Evolutionary conservation across 805 yeast genomes (phyloP).

Genomic region (Candida xiaguanensis): DNA sequence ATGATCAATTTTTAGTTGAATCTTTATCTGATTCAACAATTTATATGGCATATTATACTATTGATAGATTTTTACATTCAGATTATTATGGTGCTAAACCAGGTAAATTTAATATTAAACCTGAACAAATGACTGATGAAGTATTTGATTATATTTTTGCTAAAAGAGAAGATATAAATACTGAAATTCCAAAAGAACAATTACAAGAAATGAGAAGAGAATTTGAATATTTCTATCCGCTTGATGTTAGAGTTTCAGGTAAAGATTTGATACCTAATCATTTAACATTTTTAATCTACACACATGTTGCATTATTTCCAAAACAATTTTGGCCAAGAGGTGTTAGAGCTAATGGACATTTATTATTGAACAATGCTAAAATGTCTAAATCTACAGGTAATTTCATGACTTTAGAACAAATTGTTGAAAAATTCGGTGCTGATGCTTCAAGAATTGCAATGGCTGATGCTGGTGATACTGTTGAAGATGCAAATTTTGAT

Average conservation of each 20-base stretch:
- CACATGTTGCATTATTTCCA: constrained; percentile 91
- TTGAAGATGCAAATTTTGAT: constrained; percentile 97
- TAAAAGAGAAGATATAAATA: constrained; percentile 55
- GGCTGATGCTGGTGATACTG: constrained; percentile 97
- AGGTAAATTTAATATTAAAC: constrained; percentile 71
- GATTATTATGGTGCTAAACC: constrained; percentile 77
- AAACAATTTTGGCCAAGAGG: constrained; percentile 91
- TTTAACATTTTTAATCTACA: constrained; percentile 90
- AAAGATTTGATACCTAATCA: constrained; percentile 97
- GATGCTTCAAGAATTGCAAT: constrained; percentile 96
- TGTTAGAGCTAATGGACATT: constrained; percentile 92
- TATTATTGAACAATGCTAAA: constrained; percentile 91
- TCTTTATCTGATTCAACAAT: constrained; percentile 94
- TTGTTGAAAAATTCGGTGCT: constrained; percentile 88
- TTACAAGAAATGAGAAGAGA: constrained; percentile 81
- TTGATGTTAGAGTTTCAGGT: constrained; percentile 89
- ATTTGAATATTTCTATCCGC: constrained; percentile 94
- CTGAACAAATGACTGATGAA: constrained; percentile 87
- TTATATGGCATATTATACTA: constrained; percentile 92
- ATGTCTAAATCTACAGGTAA: constrained; percentile 98
- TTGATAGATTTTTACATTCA: constrained; percentile 77
- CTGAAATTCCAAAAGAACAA: constrained; percentile 62
- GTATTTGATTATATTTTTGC: constrained; percentile 89
- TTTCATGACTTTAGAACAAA: constrained; percentile 84
- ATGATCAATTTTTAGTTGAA: constrained; percentile 86